Base-by-base conservation (phyloP, 2,329 filamentous ascomycete species). In the Cercospora sp. region DNA sequence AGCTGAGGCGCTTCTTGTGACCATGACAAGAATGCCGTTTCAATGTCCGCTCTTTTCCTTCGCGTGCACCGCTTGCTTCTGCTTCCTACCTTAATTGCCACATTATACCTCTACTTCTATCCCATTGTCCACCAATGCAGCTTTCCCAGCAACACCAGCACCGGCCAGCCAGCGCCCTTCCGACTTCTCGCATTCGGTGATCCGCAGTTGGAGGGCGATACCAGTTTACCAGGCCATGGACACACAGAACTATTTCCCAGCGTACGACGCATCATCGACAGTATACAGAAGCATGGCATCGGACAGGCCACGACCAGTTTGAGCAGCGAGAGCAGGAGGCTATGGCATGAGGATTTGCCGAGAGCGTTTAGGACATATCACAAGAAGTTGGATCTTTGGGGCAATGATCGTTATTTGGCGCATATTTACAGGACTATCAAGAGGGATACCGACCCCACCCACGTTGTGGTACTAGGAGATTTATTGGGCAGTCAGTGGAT, bases 401-500 rank as follows among this genome's bases (percentile, higher is more conserved):
- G 95, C 3, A 99, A 99, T 80, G 95, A 99, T 80, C 92, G 89
- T 76, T 99, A 98, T 80, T 87, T 99, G 34, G 92, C 91, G 21
- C 95, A 99, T 79, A 93, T 97, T 67, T 97, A 96, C 80, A 87
- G 92, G 16, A 91, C 89, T 0, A 80, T 97, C 61, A 86, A 87
- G 72, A 97, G 93, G 92, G 96, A 91, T 90, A 87, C 91, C 0
- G 82, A 84, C 16, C 95, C 95, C 8, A 96, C 92, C 0, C 95
- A 99, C 78, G 88, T 95, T 21, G 89, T 91, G 0, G 93, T 98
- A 0, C 84, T 99, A 3, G 95, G 95, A 3, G 95, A 99, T 78
- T 83, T 99, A 67, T 83, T 99, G 9, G 95, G 95, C 9, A 97
- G 93, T 75, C 95, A 99, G 79, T 99, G 95, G 95, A 91, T 99